phyloP scores from a whole-genome alignment of 2,329 filamentous ascomycete species.

The Achaetomium macrosporum region DNA sequence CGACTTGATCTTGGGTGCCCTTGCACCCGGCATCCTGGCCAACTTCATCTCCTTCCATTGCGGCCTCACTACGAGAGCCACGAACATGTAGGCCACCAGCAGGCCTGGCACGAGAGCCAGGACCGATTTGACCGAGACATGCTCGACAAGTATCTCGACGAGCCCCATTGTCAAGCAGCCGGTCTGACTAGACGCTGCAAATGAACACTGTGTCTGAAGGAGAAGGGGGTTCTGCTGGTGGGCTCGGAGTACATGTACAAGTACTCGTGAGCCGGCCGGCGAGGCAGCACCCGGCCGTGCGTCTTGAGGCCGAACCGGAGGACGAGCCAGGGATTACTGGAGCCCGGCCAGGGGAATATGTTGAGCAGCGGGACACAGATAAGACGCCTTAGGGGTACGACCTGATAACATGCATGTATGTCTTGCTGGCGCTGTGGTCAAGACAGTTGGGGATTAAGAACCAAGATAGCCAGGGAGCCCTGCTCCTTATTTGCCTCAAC shows the following conservation, averaged over 20 bases:
- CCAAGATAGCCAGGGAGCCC: background rate
- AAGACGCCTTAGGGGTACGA: background rate
- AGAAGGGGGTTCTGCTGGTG: background rate
- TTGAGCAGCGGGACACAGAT: constrained; percentile 1
- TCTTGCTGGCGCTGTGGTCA: background rate
- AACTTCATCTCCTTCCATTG: constrained; percentile 41
- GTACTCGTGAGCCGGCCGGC: background rate
- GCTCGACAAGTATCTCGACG: constrained; percentile 42
- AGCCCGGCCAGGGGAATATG: too few relatives aligned
- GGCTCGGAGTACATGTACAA: too few relatives aligned
- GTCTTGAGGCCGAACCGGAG: background rate
- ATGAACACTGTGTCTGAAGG: background rate
- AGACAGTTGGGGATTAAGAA: background rate
- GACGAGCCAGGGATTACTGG: background rate
- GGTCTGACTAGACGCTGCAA: background rate
- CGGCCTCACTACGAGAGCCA: constrained; percentile 31
- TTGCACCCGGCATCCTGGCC: constrained; percentile 37
- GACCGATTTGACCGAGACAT: constrained; percentile 38
- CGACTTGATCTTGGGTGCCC: constrained; percentile 33
- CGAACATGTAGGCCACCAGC: constrained; percentile 32
- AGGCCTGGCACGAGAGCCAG: constrained; percentile 33
- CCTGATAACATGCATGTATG: background rate
- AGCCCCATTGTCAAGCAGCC: constrained; percentile 39
- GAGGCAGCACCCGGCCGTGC: too few relatives aligned
- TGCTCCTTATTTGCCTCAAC: background rate